A percentile compares a stretch with the other conserved stretches of the same genome.
Conservation (phyloP, 768 basidiomycete genomes). For the Phanerochaete sordida region DNA sequence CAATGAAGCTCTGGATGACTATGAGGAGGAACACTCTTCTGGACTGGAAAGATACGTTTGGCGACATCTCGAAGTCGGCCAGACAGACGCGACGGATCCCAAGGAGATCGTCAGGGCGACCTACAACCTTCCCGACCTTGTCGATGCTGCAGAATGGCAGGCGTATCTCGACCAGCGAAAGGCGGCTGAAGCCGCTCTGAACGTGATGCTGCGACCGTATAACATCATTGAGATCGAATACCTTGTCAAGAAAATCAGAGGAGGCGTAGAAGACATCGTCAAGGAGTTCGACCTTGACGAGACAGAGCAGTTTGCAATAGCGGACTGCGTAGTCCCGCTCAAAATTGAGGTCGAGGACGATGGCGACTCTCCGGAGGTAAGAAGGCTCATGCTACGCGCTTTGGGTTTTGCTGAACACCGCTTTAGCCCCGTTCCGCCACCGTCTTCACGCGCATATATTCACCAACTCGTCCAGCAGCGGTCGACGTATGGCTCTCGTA, state of each 20-base stretch:
- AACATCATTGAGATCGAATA: not conserved
- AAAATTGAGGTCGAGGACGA: not conserved
- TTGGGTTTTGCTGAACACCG: too few relatives aligned
- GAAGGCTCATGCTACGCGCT: too few relatives aligned
- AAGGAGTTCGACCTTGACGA: not conserved
- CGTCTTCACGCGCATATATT: conserved; percentile 5
- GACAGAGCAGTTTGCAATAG: conserved; percentile 1
- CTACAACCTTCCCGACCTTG: conserved; percentile 1
- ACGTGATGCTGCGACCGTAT: not conserved
- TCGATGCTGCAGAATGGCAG: not conserved
- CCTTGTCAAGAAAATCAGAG: not conserved
- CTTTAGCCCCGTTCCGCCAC: not conserved
- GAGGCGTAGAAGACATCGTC: not conserved
- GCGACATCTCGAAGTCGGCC: conserved; percentile 1
- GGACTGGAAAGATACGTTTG: not conserved
- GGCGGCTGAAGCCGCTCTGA: not conserved
- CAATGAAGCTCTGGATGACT: not conserved
- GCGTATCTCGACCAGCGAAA: not conserved
- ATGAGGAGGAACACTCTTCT: not conserved
- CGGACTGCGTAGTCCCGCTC: conserved; percentile 3
- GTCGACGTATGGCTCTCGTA: conserved; percentile 7
- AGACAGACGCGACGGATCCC: not conserved
- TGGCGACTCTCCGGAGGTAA: not conserved
- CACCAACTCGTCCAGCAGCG: not conserved
- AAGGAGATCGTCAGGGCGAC: not conserved